phyloP scores from a whole-genome alignment of 208 protist species.

The Tetramitus jugosus region DNA sequence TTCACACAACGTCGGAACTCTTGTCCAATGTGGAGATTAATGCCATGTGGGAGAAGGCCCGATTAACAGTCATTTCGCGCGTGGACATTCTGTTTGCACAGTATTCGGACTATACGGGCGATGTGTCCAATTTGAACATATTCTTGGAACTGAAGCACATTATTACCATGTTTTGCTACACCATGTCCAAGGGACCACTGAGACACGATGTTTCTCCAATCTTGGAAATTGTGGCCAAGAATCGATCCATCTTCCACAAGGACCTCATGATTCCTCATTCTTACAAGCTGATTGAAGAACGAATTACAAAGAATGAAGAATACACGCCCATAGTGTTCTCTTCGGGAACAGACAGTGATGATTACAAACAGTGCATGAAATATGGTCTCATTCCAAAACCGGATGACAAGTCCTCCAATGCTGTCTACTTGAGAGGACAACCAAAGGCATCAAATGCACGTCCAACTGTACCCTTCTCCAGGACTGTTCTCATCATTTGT shows the following conservation, averaged over 20 bases:
- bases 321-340: background rate
- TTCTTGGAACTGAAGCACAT: background rate
- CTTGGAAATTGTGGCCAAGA: background rate
- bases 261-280: background rate
- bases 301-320: background rate
- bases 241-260: background rate
- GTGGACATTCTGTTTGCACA: background rate
- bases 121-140: background rate
- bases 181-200: too few relatives aligned
- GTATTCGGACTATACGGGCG: background rate
- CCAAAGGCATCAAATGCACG: background rate
- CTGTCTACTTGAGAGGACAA: background rate
- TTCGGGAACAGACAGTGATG: background rate
- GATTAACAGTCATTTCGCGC: background rate
- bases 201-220: too few relatives aligned
- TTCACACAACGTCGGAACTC: background rate
- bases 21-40: conserved; percentile 1
- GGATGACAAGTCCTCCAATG: background rate
- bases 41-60: background rate
- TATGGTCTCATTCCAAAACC: background rate
- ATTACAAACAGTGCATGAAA: background rate
- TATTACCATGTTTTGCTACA: too few relatives aligned
- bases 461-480: background rate
- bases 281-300: background rate
- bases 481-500: background rate